Evolutionary conservation across 2,329 filamentous ascomycete species (phyloP).

Genomic region (Lecanicillium sp.): DNA sequence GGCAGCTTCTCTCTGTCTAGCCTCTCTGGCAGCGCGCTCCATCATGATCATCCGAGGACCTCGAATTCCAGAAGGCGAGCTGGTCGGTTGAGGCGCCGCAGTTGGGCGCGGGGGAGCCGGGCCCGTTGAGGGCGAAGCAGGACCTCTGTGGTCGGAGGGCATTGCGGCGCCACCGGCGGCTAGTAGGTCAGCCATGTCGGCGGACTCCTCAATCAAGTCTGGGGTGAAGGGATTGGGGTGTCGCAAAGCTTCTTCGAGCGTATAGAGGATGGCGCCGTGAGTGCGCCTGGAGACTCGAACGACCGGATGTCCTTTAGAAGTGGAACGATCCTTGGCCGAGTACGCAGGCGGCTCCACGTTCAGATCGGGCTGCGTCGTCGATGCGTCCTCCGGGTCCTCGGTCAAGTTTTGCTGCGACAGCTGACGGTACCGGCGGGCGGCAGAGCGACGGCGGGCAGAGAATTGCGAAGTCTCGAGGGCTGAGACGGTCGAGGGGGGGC

Average conservation of each 20-base stretch:
- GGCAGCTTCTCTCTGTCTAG: slow-evolving; percentile 60
- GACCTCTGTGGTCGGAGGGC: slow-evolving; percentile 34
- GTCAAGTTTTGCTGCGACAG: slow-evolving; percentile 47
- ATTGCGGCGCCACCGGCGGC: slow-evolving; percentile 54
- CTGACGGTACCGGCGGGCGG: slow-evolving; percentile 25
- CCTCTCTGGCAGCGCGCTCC: slow-evolving; percentile 72
- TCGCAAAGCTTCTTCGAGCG: slow-evolving; percentile 84
- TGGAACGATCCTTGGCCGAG: slow-evolving; percentile 23
- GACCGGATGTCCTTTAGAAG: slow-evolving; percentile 38
- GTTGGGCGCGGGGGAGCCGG: slow-evolving; percentile 39
- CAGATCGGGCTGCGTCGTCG: slow-evolving; percentile 26
- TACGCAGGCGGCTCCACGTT: slow-evolving; percentile 24
- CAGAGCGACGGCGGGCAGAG: slow-evolving; percentile 8
- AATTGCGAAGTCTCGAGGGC: slow-evolving; percentile 34
- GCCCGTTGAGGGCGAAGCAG: slow-evolving; percentile 19
- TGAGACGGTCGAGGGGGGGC: slow-evolving; percentile 22
- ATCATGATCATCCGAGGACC: slow-evolving; percentile 91
- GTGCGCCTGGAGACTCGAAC: slow-evolving; percentile 74
- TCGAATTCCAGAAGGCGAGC: slow-evolving; percentile 61
- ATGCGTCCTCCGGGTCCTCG: slow-evolving; percentile 38
- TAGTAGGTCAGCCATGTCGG: slow-evolving; percentile 74
- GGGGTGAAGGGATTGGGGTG: slow-evolving; percentile 76
- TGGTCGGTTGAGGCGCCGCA: slow-evolving; percentile 44
- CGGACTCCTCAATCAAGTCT: slow-evolving; percentile 80
- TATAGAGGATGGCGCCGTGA: slow-evolving; percentile 84